These are phyloP conservation scores for Tothia fuscella DNA, from an alignment of 2,329 filamentous ascomycete genomes.

Conservation along the genomic window DNA sequence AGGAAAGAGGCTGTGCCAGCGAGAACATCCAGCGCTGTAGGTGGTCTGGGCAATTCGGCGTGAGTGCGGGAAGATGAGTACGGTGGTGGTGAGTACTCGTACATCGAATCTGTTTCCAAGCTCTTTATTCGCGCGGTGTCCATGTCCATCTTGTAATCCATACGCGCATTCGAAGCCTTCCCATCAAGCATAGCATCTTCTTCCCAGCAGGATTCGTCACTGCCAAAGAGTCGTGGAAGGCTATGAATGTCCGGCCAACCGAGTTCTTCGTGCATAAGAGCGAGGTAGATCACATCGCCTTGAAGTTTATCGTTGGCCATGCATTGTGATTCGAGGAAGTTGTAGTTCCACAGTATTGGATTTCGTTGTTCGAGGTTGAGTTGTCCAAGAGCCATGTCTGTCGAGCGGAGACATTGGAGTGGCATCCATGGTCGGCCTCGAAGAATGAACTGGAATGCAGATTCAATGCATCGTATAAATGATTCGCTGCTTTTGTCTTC, in stretches of 20 bases:
- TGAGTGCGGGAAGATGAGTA: slow-evolving; percentile 16
- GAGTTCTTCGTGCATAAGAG: slow-evolving; percentile 27
- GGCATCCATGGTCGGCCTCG: slow-evolving; percentile 29
- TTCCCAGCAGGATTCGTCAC: slow-evolving; percentile 26
- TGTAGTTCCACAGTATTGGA: slow-evolving; percentile 27
- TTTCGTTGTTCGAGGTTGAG: slow-evolving; percentile 21
- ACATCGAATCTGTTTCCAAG: slow-evolving; percentile 29
- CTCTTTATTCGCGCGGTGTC: slow-evolving; percentile 18
- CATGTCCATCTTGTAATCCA: slow-evolving; percentile 8
- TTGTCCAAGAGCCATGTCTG: slow-evolving; percentile 26
- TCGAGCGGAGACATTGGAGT: slow-evolving; percentile 25
- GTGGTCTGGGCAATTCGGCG: background rate
- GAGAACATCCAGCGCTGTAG: slow-evolving; percentile 5
- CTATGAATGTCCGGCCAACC: slow-evolving; percentile 28
- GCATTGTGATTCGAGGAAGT: slow-evolving; percentile 29
- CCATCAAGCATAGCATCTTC: slow-evolving; percentile 29
- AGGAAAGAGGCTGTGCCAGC: slow-evolving; percentile 4
- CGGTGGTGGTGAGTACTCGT: slow-evolving; percentile 30
- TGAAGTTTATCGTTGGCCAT: slow-evolving; percentile 30
- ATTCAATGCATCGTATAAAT: slow-evolving; percentile 25
- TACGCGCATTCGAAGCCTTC: slow-evolving; percentile 15
- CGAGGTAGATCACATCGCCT: slow-evolving; percentile 29
- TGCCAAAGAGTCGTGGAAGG: slow-evolving; percentile 21
- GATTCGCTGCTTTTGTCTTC: slow-evolving; percentile 24
- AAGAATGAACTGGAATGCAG: slow-evolving; percentile 23